These are phyloP conservation scores for Extremus antarcticus DNA, from an alignment of 495 filamentous ascomycete species.

Conservation along the genomic window DNA sequence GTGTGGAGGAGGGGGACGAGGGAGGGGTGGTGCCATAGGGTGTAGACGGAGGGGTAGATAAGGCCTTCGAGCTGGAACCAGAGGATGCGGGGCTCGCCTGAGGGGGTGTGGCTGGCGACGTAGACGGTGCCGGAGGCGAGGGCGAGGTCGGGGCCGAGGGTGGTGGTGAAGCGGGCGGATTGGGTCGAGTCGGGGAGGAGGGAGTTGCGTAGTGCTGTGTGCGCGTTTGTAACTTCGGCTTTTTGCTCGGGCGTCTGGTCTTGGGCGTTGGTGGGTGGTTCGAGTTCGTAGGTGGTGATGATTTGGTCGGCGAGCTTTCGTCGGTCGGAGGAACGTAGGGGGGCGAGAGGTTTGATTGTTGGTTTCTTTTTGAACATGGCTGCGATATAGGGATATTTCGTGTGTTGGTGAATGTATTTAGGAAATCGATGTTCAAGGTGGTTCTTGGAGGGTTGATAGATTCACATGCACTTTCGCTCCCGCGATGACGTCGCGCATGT, in stretches of 20 bases:
- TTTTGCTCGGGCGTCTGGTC: slow-evolving; percentile 34
- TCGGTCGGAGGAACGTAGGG: slow-evolving; percentile 60
- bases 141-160: slow-evolving; percentile 52
- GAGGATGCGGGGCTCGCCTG: slow-evolving; percentile 51
- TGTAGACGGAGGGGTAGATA: slow-evolving; percentile 55
- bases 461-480: background rate
- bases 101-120: slow-evolving; percentile 45
- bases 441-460: too few relatives aligned
- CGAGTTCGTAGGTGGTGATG: slow-evolving; percentile 50
- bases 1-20: slow-evolving; percentile 57
- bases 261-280: slow-evolving; percentile 30
- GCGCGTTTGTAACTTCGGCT: slow-evolving; percentile 33
- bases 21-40: slow-evolving; percentile 53
- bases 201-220: slow-evolving; percentile 47
- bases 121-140: slow-evolving; percentile 57
- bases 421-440: too few relatives aligned
- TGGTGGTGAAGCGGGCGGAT: slow-evolving; percentile 60
- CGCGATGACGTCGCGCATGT: background rate
- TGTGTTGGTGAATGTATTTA: background rate
- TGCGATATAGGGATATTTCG: too few relatives aligned
- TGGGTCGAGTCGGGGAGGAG: slow-evolving; percentile 54
- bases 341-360: slow-evolving; percentile 60
- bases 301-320: slow-evolving; percentile 61
- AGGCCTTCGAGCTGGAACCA: slow-evolving; percentile 61
- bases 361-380: slow-evolving; percentile 76